Percentiles rank a stretch among this genome's conserved stretches.
These are phyloP conservation scores for grape (Vitis vinifera) DNA, from an alignment of 164 flowering plant species.

Conservation along the genomic window ASM3070453v1 NC_081813.1:6265001-6265500, in stretches of 20 bases:
- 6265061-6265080: not conserved
- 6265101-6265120: not conserved
- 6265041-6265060: constrained; percentile 55
- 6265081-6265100: not conserved
- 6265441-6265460: constrained; percentile 81
- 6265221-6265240: not conserved
- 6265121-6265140: constrained; percentile 13
- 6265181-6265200: constrained; percentile 54
- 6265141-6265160: constrained; percentile 10
- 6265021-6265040: constrained; percentile 84
- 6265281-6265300: not conserved
- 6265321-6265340: constrained; percentile 77
- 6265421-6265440: constrained; percentile 58
- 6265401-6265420: constrained; percentile 48
- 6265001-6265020: constrained; percentile 94
- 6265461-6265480: constrained; percentile 94
- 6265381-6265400: constrained; percentile 83
- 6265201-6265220: constrained; percentile 6
- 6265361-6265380: constrained; percentile 69
- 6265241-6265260: not conserved
- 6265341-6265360: constrained; percentile 54
- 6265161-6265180: constrained; percentile 95
- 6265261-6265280: not conserved
- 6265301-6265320: constrained; percentile 60
- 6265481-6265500: constrained; percentile 55